Evolutionary conservation across 352 stramenopile genomes (phyloP), one percentile per base, ranked within the genome.

Genomic region (Phytophthora vignae): DNA sequence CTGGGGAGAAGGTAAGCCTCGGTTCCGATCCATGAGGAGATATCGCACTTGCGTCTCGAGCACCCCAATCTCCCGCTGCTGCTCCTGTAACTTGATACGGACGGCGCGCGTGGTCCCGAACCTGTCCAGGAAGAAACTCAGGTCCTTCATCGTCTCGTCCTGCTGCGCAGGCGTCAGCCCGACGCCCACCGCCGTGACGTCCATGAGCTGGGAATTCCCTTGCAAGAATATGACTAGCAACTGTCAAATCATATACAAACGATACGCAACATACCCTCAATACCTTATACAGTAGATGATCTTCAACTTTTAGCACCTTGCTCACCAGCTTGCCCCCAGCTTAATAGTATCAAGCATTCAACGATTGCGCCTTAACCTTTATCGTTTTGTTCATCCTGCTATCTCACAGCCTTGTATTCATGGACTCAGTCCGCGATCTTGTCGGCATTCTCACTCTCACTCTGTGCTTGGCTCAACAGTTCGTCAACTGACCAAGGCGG

Each of bases 151-250:
- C 2, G 59, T 52, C 59, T 48, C 59, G 9, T 66, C 59, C 10
- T 33, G 46, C 59, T 66, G 46, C 48, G 29, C 59, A 15, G 57
- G 21, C 14, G 40, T 55, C 44, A 64, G 27, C 11, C 52, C 57
- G 10, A 46, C 17, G 27, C 57, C 57, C 57, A 64, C 57, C 4
- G 40, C n/a, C 57, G n/a, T 15, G 40, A 56, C n/a, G 57, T 64
- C 57, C 57, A 64, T 48, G 44, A 17, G 12, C 36, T n/a, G 29
- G 29, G 29, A 33, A 12, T 6, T 17, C 14, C 36, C 36, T 44
- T 44, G 36, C 36, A 12, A 44, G 36, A 44, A 44, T n/a, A n/a
- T 44, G 36, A 44, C 36, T 44, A 44, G 36, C 36, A n/a, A 44
- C 36, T 44, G 36, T 44, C 36, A 44, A 44, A 44, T 17, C 2